Evolutionary conservation across 179 eudicot genomes (phyloP).

Genomic region (Spinacia oleracea): DNA sequence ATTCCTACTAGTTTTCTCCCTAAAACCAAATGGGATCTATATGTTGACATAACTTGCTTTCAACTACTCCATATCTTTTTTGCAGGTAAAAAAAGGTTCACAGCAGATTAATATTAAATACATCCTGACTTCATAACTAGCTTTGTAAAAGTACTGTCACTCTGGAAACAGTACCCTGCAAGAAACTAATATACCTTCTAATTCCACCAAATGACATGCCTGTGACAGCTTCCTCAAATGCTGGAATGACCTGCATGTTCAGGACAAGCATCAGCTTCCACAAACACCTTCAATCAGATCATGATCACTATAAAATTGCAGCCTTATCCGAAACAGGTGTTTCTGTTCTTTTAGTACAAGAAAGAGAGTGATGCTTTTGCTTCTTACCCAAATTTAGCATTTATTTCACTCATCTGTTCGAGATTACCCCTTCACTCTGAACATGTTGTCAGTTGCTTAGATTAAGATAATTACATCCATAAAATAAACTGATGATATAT

Average conservation of each 20-base stretch:
- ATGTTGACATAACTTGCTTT: too few relatives aligned
- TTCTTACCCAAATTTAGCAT: background rate
- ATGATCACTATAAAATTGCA: background rate
- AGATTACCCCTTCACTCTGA: background rate
- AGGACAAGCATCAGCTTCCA: constrained; percentile 19
- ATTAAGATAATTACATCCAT: background rate
- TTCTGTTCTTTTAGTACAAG: too few relatives aligned
- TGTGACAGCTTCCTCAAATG: constrained; percentile 90
- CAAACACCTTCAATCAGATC: constrained; percentile 1
- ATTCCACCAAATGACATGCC: constrained; percentile 89
- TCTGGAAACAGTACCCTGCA: background rate
- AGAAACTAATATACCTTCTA: constrained; percentile 52
- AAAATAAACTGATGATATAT: background rate
- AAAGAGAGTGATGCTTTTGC: background rate
- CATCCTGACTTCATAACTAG: background rate
- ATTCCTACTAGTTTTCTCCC: too few relatives aligned
- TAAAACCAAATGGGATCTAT: too few relatives aligned
- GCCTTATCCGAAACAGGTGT: background rate
- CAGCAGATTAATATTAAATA: background rate
- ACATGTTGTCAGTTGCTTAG: background rate
- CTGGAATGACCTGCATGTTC: constrained; percentile 80
- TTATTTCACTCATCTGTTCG: background rate
- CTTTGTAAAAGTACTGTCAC: background rate
- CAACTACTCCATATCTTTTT: too few relatives aligned
- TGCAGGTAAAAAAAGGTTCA: too few relatives aligned